These are phyloP conservation scores for Zalaria obscura DNA, from an alignment of 2,329 filamentous ascomycete species.

Conservation along the genomic window DNA sequence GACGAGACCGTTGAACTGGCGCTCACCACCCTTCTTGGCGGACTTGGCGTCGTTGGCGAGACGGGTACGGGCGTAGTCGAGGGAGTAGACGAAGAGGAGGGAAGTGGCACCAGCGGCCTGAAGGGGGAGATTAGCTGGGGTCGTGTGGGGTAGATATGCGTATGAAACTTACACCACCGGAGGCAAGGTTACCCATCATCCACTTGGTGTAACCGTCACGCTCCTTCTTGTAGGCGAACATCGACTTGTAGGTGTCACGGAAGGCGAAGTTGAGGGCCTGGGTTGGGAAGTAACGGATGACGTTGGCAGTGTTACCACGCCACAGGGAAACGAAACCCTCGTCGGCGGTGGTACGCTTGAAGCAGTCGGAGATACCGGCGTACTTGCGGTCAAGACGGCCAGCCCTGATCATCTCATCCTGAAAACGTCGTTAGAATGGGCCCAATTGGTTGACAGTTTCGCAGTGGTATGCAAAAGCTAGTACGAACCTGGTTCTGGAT, in stretches of 20 bases:
- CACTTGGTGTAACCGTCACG: constrained; percentile 96
- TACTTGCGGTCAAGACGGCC: constrained; percentile 98
- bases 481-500: constrained; percentile 97
- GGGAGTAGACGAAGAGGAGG: constrained; percentile 99
- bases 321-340: constrained; percentile 95
- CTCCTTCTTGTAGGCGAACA: constrained; percentile 99
- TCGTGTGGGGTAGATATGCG: neutral
- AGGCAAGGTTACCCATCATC: constrained; percentile 99
- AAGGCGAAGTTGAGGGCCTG: constrained; percentile 99
- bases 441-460: neutral
- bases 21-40: constrained; percentile 90
- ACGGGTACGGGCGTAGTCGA: constrained; percentile 99
- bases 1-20: constrained; percentile 99
- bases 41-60: constrained; percentile 99
- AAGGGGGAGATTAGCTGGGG: constrained; percentile 1
- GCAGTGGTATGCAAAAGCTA: constrained; percentile 3
- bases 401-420: constrained; percentile 99
- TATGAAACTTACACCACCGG: constrained; percentile 78
- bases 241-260: constrained; percentile 99
- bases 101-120: constrained; percentile 97
- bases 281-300: constrained; percentile 99
- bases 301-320: constrained; percentile 99
- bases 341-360: constrained; percentile 73
- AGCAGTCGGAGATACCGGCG: constrained; percentile 87
- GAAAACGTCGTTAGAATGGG: constrained; percentile 8